Conservation (phyloP, 108 stramenopile genomes). For the Asterionellopsis glacialis region DNA sequence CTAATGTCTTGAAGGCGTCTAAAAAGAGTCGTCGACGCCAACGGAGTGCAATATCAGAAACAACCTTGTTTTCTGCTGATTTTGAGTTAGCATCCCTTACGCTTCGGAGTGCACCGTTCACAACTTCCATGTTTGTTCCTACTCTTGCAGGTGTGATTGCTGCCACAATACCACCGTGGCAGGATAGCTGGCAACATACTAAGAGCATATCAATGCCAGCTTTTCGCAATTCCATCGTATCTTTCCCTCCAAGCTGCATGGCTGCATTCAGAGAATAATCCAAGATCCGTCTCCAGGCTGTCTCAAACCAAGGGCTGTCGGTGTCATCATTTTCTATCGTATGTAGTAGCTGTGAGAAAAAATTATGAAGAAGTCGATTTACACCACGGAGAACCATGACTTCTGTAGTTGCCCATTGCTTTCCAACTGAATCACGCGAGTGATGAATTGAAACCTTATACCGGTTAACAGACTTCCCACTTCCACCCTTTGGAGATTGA, state of each 20-base stretch:
- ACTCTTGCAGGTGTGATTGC: conserved; percentile 70
- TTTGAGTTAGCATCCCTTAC: conserved; percentile 30
- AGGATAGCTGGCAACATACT: conserved; percentile 64
- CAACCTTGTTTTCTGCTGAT: neutral
- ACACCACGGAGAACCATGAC: conserved; percentile 75
- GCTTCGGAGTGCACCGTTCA: conserved; percentile 78
- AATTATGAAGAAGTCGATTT: conserved; percentile 67
- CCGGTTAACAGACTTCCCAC: conserved; percentile 10
- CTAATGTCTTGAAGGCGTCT: conserved; percentile 54
- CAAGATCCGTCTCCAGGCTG: conserved; percentile 71
- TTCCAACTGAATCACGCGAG: conserved; percentile 71
- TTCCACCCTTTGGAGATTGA: conserved; percentile 3
- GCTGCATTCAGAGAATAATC: conserved; percentile 48
- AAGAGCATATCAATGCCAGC: conserved; percentile 71
- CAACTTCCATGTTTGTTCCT: conserved; percentile 86
- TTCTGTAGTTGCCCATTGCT: conserved; percentile 85
- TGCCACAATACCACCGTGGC: conserved; percentile 62
- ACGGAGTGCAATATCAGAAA: neutral
- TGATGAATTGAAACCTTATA: conserved; percentile 82
- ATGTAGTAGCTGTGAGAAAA: conserved; percentile 55
- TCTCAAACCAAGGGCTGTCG: conserved; percentile 58
- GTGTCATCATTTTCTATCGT: conserved; percentile 18
- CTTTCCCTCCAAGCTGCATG: conserved; percentile 48
- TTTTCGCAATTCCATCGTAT: conserved; percentile 65
- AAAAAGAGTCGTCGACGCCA: conserved; percentile 53